Conservation (phyloP, 208 protist species). For the Acanthamoeba healyi region DNA sequence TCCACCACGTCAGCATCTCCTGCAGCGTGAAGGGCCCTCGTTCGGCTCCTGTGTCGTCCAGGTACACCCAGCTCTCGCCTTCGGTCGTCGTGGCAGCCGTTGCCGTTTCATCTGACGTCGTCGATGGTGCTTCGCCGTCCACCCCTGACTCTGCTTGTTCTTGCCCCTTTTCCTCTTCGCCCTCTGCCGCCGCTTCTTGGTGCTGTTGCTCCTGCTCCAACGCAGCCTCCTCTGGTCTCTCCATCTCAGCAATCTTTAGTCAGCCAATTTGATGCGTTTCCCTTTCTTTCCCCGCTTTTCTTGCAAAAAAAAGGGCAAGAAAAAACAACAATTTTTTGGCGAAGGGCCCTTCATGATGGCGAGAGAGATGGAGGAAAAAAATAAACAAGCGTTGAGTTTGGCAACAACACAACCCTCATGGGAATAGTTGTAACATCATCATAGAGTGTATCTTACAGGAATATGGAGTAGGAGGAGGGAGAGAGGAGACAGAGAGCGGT, state of each 20-base stretch:
- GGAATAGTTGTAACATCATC: slow-evolving; percentile 27
- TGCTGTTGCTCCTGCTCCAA: too few species aligned
- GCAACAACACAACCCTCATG: slow-evolving; percentile 39
- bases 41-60: slow-evolving; percentile 18
- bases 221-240: too few species aligned
- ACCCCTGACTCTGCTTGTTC: neutral
- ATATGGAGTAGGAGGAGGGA: neutral
- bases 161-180: too few species aligned
- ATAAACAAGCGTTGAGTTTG: slow-evolving; percentile 6
- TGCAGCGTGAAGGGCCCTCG: slow-evolving; percentile 48
- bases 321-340: neutral
- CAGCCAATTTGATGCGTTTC: neutral
- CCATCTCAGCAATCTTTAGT: too few species aligned
- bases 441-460: slow-evolving; percentile 63
- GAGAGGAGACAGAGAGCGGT: neutral
- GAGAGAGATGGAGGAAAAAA: neutral
- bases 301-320: neutral
- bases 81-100: neutral
- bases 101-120: neutral
- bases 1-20: slow-evolving; percentile 68
- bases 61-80: slow-evolving; percentile 58
- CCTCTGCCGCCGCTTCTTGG: neutral
- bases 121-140: neutral
- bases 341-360: neutral
- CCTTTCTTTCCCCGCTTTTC: too few species aligned